Base-by-base conservation (phyloP, 192 early-diverging fungal species). In the Mortierella claussenii region DNA sequence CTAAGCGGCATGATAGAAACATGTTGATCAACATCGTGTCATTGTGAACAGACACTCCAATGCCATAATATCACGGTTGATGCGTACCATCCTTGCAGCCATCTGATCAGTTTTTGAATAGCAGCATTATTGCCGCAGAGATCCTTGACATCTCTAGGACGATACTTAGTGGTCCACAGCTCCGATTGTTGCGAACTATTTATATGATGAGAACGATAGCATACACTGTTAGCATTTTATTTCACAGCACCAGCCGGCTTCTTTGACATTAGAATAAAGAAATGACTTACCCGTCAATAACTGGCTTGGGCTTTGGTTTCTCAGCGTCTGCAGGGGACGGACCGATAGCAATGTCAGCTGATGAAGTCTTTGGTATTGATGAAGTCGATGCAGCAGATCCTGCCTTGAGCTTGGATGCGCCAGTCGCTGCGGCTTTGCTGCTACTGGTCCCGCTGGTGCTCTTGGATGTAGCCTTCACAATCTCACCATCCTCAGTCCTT, bases 151-250 rank as follows among this genome's bases (percentile, higher is more conserved):
- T 75, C 81, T 52, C 75, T 87, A 0, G 98, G 98, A 67, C 88
- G 89, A 82, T 97, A 97, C 80, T 97, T 99, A 33, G 95, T 94
- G 0, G 95, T 95, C 98, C 98, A 99, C 24, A 98, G 78, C 53
- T 87, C 73, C 45, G 58, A 49, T 37, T 76, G 42, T 1, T 40
- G 24, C 13, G 64, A 51, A 6, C 73, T 66, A 55, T 0, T 27
- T 23, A n/a, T n/a, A n/a, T n/a, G n/a, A n/a, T n/a, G n/a, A n/a
- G n/a, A n/a, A n/a, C n/a, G n/a, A n/a, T n/a, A n/a, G n/a, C n/a
- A n/a, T n/a, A n/a, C n/a, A n/a, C n/a, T n/a, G n/a, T n/a, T n/a
- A n/a, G n/a, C n/a, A n/a, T n/a, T n/a, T n/a, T n/a, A n/a, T n/a
- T n/a, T n/a, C n/a, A n/a, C n/a, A n/a, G n/a, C n/a, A n/a, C n/a